Evolutionary conservation across 805 yeast genomes (phyloP), one percentile per base, ranked within the genome.

Genomic region (Saturnispora besseyi): DNA sequence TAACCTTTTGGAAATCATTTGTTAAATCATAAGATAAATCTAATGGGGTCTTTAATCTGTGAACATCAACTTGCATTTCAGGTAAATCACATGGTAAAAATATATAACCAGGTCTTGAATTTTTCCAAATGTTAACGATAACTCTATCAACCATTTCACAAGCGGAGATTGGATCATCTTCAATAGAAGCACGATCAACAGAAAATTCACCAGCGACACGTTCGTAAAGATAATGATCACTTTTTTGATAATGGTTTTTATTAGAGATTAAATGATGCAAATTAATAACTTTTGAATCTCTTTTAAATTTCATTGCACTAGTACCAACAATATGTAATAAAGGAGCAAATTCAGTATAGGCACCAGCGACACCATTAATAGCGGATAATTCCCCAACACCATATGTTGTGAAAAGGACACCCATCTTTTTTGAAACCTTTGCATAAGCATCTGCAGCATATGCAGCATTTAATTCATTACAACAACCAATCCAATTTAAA

Each of bases 301-400:
- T 46, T 36, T 62, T 60, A 6, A 52, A 50, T 21, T 57, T 57
- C 29, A 52, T 42, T n/a, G 52, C 52, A 18, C 65, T 60, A 1
- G 77, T 85, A 64, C 96, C 96, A 42, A 87, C 95, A 58, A 87
- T 77, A 70, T 87, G 95, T 55, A 87, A 69, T 57, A 86, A 67
- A 59, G 93, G 93, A 54, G 87, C 90, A 69, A 86, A 93, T 69
- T 87, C 95, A 55, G 95, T 90, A 69, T 81, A 87, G 46, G 93
- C 74, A 59, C 96, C 96, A 42, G 90, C 95, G 62, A 87, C 76
- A 59, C 93, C 95, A 67, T 86, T 86, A 59, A 86, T 72, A 11
- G 95, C 91, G 28, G 85, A 77, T 62, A 86, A 75, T 67, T 86
- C 96, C 66, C 96, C 96, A 50, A 87, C 96, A 69, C 96, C 96